Conservation (phyloP, 2,329 filamentous ascomycete genomes). For the Mariannaea elegans region DNA sequence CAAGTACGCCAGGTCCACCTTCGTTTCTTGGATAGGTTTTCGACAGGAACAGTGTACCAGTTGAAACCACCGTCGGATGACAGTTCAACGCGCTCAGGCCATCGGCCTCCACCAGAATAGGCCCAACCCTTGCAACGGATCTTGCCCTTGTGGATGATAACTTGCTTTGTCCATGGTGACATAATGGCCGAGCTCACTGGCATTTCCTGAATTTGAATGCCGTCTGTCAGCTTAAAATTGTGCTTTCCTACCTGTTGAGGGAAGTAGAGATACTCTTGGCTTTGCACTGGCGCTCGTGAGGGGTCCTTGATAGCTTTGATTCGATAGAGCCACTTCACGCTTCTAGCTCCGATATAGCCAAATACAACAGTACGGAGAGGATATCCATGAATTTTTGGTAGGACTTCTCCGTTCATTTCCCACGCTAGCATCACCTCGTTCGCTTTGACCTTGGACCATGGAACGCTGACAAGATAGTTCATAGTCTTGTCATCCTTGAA, state of each 20-base stretch:
- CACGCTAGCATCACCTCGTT: constrained; percentile 74
- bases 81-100: constrained; percentile 71
- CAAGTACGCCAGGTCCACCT: constrained; percentile 72
- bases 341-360: constrained; percentile 74
- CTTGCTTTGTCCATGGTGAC: constrained; percentile 67
- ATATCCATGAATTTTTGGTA: constrained; percentile 73
- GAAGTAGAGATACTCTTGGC: constrained; percentile 74
- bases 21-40: constrained; percentile 69
- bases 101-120: constrained; percentile 65
- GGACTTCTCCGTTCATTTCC: constrained; percentile 74
- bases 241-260: constrained; percentile 74
- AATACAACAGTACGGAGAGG: constrained; percentile 70
- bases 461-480: constrained; percentile 75
- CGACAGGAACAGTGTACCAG: constrained; percentile 70
- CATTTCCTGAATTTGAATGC: constrained; percentile 77
- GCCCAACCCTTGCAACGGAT: constrained; percentile 68
- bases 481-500: constrained; percentile 72
- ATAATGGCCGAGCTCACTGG: constrained; percentile 74
- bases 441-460: constrained; percentile 72
- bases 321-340: constrained; percentile 69
- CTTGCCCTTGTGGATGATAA: constrained; percentile 66
- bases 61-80: constrained; percentile 69
- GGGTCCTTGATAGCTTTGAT: constrained; percentile 68
- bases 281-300: constrained; percentile 68
- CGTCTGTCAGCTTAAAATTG: constrained; percentile 66